These are phyloP conservation scores for Nakataea oryzae DNA, from an alignment of 2,329 filamentous ascomycete genomes.

Conservation along the genomic window DNA sequence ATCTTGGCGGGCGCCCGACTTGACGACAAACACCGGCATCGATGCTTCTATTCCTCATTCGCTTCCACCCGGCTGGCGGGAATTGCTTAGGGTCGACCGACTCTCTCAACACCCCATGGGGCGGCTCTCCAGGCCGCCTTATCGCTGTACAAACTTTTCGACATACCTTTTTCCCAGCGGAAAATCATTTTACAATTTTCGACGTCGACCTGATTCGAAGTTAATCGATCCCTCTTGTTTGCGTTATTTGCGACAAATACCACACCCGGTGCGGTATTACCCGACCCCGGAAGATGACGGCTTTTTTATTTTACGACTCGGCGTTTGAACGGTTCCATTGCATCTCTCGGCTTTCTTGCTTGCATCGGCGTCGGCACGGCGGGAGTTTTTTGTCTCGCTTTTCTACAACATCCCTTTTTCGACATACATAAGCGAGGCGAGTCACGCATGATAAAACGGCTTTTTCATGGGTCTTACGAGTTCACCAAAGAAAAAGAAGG, in stretches of 20 bases:
- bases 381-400: slow-evolving; percentile 28
- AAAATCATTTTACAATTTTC: slow-evolving; percentile 14
- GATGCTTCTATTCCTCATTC: slow-evolving; percentile 19
- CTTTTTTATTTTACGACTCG: slow-evolving; percentile 33
- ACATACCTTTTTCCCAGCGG: slow-evolving; percentile 19
- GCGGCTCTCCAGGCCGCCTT: slow-evolving; percentile 9
- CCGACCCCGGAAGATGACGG: slow-evolving; percentile 26
- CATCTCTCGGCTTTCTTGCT: slow-evolving; percentile 25
- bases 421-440: slow-evolving; percentile 24
- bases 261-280: slow-evolving; percentile 23
- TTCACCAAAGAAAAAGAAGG: slow-evolving; percentile 1
- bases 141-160: slow-evolving; percentile 21
- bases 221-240: slow-evolving; percentile 21
- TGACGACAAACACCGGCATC: slow-evolving; percentile 29
- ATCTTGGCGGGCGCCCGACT: slow-evolving; percentile 39
- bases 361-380: slow-evolving; percentile 39
- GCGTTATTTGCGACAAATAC: slow-evolving; percentile 15
- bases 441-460: slow-evolving; percentile 31
- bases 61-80: slow-evolving; percentile 24
- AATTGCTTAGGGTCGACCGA: slow-evolving; percentile 16
- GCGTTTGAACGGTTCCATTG: slow-evolving; percentile 31
- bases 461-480: slow-evolving; percentile 7
- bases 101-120: slow-evolving; percentile 14
- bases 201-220: slow-evolving; percentile 18
- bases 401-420: slow-evolving; percentile 15